Evolutionary conservation across 1,139 yeast species (phyloP), one percentile per base, ranked within the genome.

Genomic region (Schwanniomyces etchellsii): DNA sequence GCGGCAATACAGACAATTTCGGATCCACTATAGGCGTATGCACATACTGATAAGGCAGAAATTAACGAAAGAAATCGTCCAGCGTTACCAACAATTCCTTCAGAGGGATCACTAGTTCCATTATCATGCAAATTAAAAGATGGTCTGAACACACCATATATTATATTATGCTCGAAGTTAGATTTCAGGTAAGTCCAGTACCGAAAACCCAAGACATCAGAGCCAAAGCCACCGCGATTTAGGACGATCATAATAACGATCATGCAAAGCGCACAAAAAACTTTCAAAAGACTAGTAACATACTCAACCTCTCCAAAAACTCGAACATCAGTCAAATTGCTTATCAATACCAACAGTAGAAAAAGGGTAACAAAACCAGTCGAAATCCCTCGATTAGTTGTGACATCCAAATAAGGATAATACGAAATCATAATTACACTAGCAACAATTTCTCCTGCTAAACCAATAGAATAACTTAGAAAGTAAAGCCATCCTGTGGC

Each of bases 1-100:
- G 94, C 91, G 1, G 94, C 89, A 36, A 85, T 76, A 42, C 83
- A 80, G 16, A 85, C 93, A 38, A 81, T 77, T 44, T 84, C 95
- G 0, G 89, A 79, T 0, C 95, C 95, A 34, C 81, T 74, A 45
- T 79, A 84, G 0, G 93, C 80, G 47, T 80, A 82, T 0, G 84
- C 67, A 0, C 88, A 80, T 16, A 77, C 74, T 31, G 77, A 59
- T 1, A 77, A 57, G 0, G 91, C 85, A 1, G 77, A 72, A 35
- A 82, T 42, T 14, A 83, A 57, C 24, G 86, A 81, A 33, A 81
- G 55, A 33, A 84, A 68, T 24, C 85, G 57, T 0, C 94, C 95
- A 17, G 60, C 47, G 25, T 62, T 53, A 2, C 95, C 93, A 1
- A 72, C 77, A 17, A 79, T 73, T 0, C 85, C 85, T 9, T 53